phyloP scores from a whole-genome alignment of 2,329 filamentous ascomycete species.

The Alternaria ventricosa region DNA sequence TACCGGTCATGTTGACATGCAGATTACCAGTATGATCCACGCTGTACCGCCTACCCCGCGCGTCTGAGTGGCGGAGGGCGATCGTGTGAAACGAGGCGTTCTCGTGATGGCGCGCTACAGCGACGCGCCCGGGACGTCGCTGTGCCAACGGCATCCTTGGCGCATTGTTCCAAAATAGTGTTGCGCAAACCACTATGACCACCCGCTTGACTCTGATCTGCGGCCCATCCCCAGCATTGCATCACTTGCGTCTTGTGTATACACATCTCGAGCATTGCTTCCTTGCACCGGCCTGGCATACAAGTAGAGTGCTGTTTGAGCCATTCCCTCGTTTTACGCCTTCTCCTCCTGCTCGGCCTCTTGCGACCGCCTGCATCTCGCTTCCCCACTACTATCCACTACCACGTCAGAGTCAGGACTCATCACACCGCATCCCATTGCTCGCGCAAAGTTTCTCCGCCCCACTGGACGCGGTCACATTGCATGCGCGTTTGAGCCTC shows the following conservation, averaged over 20 bases:
- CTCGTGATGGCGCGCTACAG: slow-evolving; percentile 25
- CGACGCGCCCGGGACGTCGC: slow-evolving; percentile 24
- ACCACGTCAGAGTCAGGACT: background rate
- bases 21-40: slow-evolving; percentile 12
- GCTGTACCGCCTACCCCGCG: slow-evolving; percentile 8
- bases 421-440: slow-evolving; percentile 5
- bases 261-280: slow-evolving; percentile 2
- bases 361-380: slow-evolving; percentile 13
- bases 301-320: slow-evolving; percentile 3
- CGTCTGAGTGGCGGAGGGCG: slow-evolving; percentile 28
- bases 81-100: slow-evolving; percentile 28
- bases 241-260: slow-evolving; percentile 28
- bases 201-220: slow-evolving; percentile 25
- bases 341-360: background rate
- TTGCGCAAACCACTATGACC: slow-evolving; percentile 19
- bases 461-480: slow-evolving; percentile 16
- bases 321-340: slow-evolving; percentile 15
- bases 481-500: slow-evolving; percentile 44
- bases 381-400: slow-evolving; percentile 12
- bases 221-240: slow-evolving; percentile 31
- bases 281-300: background rate
- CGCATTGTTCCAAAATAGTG: slow-evolving; percentile 27
- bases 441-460: slow-evolving; percentile 7
- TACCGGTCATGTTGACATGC: slow-evolving; percentile 34
- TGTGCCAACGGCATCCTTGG: background rate